phyloP scores from a whole-genome alignment of 768 basidiomycete genomes.

The Chlorophyllum brunneum region DNA sequence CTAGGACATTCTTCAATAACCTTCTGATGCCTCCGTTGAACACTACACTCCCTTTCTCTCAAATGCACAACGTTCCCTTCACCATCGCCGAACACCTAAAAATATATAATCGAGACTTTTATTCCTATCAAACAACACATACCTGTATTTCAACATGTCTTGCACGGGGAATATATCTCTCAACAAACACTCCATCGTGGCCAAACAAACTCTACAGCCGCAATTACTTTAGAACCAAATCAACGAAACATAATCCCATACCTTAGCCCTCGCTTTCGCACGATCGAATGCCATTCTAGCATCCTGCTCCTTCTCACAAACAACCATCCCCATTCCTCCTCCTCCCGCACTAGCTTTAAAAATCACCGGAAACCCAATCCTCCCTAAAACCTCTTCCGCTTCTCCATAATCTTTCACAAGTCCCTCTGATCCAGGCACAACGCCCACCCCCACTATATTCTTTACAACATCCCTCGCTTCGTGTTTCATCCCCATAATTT shows the following conservation, averaged over 20 bases:
- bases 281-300: slow-evolving; percentile 31
- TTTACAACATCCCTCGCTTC: slow-evolving; percentile 29
- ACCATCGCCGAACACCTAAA: slow-evolving; percentile 73
- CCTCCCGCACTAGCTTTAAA: slow-evolving; percentile 68
- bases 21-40: slow-evolving; percentile 70
- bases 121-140: no score
- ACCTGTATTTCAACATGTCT: slow-evolving; percentile 70
- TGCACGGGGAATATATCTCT: slow-evolving; percentile 50
- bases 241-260: slow-evolving; percentile 19
- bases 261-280: slow-evolving; percentile 41
- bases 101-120: no score
- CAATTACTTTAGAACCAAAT: not conserved
- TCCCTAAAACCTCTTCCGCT: slow-evolving; percentile 33
- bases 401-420: slow-evolving; percentile 39
- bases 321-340: slow-evolving; percentile 63
- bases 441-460: slow-evolving; percentile 39
- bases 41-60: slow-evolving; percentile 68
- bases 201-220: slow-evolving; percentile 40
- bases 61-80: slow-evolving; percentile 54
- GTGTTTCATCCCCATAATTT: slow-evolving; percentile 60
- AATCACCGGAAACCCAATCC: slow-evolving; percentile 58
- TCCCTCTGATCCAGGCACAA: slow-evolving; percentile 55
- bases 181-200: slow-evolving; percentile 51
- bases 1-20: slow-evolving; percentile 69
- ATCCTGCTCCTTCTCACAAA: slow-evolving; percentile 42